Evolutionary conservation across 2,329 filamentous ascomycete genomes (phyloP).

Genomic region (Paraphaeosphaeria minitans): DNA sequence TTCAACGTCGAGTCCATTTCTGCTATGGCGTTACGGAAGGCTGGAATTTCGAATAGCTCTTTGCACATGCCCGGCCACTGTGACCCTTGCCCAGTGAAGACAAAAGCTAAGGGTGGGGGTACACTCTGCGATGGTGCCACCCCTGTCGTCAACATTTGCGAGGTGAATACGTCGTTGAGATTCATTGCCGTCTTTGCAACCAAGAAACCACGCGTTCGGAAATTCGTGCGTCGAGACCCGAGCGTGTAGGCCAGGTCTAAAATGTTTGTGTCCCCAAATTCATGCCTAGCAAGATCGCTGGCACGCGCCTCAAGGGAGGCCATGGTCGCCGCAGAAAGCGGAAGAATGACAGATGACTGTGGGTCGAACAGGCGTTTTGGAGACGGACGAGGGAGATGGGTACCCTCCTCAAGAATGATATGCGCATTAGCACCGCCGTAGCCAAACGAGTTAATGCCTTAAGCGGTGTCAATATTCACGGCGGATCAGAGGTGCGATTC

Average conservation of each 20-base stretch:
- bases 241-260: background rate
- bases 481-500: too few species aligned
- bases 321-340: background rate
- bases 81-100: constrained; percentile 42
- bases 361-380: background rate
- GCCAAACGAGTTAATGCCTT: constrained; percentile 3
- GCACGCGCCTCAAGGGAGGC: background rate
- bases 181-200: background rate
- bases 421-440: constrained; percentile 4
- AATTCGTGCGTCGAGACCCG: background rate
- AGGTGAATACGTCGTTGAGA: background rate
- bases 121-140: background rate
- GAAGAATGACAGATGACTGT: background rate
- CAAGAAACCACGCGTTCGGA: background rate
- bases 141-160: too few species aligned
- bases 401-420: constrained; percentile 5
- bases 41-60: constrained; percentile 17
- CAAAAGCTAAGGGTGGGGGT: constrained; percentile 15
- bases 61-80: constrained; percentile 34
- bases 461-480: constrained; percentile 15
- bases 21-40: constrained; percentile 16
- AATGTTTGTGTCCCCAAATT: background rate
- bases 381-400: background rate
- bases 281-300: background rate
- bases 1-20: constrained; percentile 12